Conservation (phyloP, 2,329 filamentous ascomycete species). For the Fusarium piperis region DNA sequence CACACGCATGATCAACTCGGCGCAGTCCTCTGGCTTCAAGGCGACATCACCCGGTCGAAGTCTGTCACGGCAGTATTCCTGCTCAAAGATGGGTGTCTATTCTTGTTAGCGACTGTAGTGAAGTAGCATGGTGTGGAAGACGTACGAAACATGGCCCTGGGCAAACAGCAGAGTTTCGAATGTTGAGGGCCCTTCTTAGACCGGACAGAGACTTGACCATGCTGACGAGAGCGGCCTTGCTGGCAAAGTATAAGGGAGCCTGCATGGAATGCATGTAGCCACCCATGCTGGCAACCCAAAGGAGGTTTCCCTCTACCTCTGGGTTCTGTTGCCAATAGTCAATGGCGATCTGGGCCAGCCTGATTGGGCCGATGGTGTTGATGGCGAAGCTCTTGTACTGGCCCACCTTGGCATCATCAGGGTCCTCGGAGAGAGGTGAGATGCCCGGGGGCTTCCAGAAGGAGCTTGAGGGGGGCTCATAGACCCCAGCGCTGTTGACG, state of each 20-base stretch:
- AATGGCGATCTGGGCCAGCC: slow-evolving; percentile 39
- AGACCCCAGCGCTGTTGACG: slow-evolving; percentile 70
- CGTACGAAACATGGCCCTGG: neutral
- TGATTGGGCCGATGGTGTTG: slow-evolving; percentile 40
- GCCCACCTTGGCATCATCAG: slow-evolving; percentile 24
- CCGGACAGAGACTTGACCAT: neutral
- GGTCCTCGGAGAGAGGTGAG: slow-evolving; percentile 22
- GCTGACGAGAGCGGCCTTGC: neutral
- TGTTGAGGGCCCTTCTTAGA: neutral
- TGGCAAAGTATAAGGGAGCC: slow-evolving; percentile 10
- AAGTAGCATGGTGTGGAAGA: neutral
- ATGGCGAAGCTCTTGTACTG: slow-evolving; percentile 36
- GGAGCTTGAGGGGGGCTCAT: slow-evolving; percentile 37
- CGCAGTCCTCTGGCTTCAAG: slow-evolving; percentile 16
- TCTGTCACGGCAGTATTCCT: neutral
- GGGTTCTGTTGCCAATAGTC: slow-evolving; percentile 42
- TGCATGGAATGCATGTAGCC: slow-evolving; percentile 40
- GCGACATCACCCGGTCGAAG: neutral
- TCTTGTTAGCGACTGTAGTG: too few species aligned
- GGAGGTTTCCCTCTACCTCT: slow-evolving; percentile 23
- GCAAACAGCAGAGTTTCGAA: neutral
- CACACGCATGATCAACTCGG: neutral
- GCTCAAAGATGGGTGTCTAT: neutral
- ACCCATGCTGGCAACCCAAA: slow-evolving; percentile 40
- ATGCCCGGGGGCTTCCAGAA: slow-evolving; percentile 41